Base-by-base conservation (phyloP, 768 basidiomycete species). In the Suillus cothurnatus region DNA sequence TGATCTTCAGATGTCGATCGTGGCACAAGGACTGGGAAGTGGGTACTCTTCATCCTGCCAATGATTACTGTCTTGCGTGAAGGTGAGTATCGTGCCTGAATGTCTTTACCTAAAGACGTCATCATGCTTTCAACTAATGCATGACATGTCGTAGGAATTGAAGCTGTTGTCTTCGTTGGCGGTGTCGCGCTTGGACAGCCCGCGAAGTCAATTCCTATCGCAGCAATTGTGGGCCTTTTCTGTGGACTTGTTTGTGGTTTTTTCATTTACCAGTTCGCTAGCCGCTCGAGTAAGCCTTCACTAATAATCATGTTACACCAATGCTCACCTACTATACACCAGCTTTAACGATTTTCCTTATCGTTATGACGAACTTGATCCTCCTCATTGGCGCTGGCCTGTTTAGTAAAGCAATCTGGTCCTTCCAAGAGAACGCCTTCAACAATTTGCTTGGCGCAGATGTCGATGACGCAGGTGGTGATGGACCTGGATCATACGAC, bases 381-480 rank as follows among this genome's bases (percentile, higher is more conserved):
- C 85, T 98, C 69, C 88, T 99, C 71, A 94, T 99, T 76, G 97
- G 97, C 32, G 90, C 97, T 0, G 97, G 97, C 19, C 85, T 99
- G 32, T 95, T 97, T 81, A 91, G 89, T 69, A 92, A 87, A 77
- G 83, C 89, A 4, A 81, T 94, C 26, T 87, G 88, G 70, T 79
- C 84, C 39, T 94, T 94, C 80, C 79, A 98, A 74, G 76, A 79
- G 70, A 81, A 95, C 71, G 79, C 78, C 11, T 96, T 87, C 80
- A 86, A 88, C 69, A 69, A 72, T 0, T 77, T 92, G 15, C 87
- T 97, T 28, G 95, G 96, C 11, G 81, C 79, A 0, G 87, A 93
- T 64, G 86, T 87, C 4, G 92, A 91, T 70, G 90, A 91, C 65
- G 66, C 84, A 0, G 79, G 76, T 4, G 90, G 90, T 23, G 83